These are phyloP conservation scores for Kodamaea lidongshanica DNA, from an alignment of 805 yeast genomes.

Conservation along the genomic window DNA sequence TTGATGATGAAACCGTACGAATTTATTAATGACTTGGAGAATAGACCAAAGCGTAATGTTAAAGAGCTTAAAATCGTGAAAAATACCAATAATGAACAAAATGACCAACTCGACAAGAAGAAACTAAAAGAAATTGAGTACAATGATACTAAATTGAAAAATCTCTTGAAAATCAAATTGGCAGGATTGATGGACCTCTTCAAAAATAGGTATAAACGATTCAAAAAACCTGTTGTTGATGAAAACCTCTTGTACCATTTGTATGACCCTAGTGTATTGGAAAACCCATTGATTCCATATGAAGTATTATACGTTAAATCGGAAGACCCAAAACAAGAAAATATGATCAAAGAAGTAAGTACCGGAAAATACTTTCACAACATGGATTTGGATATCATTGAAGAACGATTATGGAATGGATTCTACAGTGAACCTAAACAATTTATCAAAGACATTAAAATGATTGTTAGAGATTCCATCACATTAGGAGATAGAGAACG, in stretches of 20 bases:
- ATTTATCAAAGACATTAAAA: constrained; percentile 74
- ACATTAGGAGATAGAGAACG: constrained; percentile 80
- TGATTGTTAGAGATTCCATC: constrained; percentile 74
- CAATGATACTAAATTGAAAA: constrained; percentile 76
- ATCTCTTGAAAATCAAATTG: constrained; percentile 75
- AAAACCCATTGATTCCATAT: constrained; percentile 31
- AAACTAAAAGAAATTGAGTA: constrained; percentile 48
- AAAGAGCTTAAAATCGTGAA: constrained; percentile 32
- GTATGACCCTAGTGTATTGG: constrained; percentile 55
- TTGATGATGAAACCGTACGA: constrained; percentile 63
- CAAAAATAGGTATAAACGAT: constrained; percentile 80
- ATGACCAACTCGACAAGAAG: constrained; percentile 27
- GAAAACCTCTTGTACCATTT: constrained; percentile 67
- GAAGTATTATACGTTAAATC: constrained; percentile 41
- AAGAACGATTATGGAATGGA: constrained; percentile 96
- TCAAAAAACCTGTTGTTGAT: constrained; percentile 85
- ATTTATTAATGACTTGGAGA: constrained; percentile 56
- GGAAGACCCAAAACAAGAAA: constrained; percentile 42
- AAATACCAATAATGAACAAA: constrained; percentile 15
- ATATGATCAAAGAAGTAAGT: constrained; percentile 73
- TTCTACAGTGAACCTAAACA: constrained; percentile 89
- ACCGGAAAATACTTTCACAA: constrained; percentile 72
- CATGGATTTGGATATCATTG: constrained; percentile 90
- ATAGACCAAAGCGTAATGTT: constrained; percentile 46
- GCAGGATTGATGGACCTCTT: constrained; percentile 86